A percentile compares a stretch with the other conserved stretches of the same genome.
These are phyloP conservation scores for Pterocarpus santalinus DNA, from an alignment of 306 rosid genomes.

Conservation along the genomic window DNA sequence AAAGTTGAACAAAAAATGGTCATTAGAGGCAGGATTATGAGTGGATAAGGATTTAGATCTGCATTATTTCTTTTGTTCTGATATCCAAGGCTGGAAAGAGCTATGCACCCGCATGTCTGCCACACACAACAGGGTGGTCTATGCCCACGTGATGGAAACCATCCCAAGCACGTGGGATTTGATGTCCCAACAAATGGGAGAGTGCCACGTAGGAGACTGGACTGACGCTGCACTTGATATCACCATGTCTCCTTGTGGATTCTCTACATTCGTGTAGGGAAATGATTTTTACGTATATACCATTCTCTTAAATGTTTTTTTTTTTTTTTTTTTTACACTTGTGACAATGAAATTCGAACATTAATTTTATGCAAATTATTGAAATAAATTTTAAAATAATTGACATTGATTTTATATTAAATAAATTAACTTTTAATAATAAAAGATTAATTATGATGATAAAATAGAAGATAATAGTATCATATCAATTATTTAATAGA, in stretches of 20 bases:
- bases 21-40: constrained; percentile 15
- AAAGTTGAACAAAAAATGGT: not conserved
- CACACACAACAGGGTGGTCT: constrained; percentile 53
- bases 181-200: constrained; percentile 34
- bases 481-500: no score
- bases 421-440: no score
- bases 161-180: constrained; percentile 70
- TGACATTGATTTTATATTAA: no score
- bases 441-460: no score
- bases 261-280: not conserved
- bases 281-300: no score
- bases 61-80: constrained; percentile 42
- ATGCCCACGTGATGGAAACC: constrained; percentile 62
- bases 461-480: no score
- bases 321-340: no score
- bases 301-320: no score
- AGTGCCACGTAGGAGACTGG: constrained; percentile 30
- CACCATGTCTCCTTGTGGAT: constrained; percentile 14
- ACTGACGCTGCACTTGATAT: constrained; percentile 45
- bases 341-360: no score
- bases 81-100: constrained; percentile 39
- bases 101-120: constrained; percentile 51
- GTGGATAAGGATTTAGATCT: constrained; percentile 53
- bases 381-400: no score
- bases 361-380: no score